Conservation (phyloP, 257 asterid genomes). For the Solanum bulbocastanum region DNA sequence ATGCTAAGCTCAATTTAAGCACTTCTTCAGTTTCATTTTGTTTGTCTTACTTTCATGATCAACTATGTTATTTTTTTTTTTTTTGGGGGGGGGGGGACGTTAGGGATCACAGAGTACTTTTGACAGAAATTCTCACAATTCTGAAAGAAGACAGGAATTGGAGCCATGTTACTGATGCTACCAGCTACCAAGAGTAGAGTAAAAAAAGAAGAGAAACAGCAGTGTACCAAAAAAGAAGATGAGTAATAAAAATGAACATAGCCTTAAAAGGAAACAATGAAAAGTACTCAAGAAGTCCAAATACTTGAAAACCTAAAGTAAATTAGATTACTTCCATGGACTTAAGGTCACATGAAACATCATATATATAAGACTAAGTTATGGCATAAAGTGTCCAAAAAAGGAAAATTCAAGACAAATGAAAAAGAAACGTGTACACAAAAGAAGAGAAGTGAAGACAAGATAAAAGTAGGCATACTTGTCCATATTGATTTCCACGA, state of each 20-base stretch:
- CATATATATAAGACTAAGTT: not conserved
- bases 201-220: too few relatives aligned
- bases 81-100: too few relatives aligned
- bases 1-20: not conserved
- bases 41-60: not conserved
- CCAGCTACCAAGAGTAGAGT: not conserved
- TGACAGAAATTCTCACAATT: not conserved
- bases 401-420: not conserved
- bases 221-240: not conserved
- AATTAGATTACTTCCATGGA: not conserved
- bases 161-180: not conserved
- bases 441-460: not conserved
- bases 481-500: constrained; percentile 80
- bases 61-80: too few relatives aligned
- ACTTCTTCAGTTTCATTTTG: not conserved
- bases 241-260: not conserved
- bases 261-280: not conserved
- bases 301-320: not conserved
- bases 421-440: not conserved
- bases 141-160: not conserved
- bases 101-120: too few relatives aligned
- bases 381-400: not conserved
- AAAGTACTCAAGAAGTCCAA: not conserved
- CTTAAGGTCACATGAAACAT: not conserved
- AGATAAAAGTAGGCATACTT: constrained; percentile 24